phyloP scores from a whole-genome alignment of 2,329 filamentous ascomycete genomes.

The Aspergillus amoenus region DNA sequence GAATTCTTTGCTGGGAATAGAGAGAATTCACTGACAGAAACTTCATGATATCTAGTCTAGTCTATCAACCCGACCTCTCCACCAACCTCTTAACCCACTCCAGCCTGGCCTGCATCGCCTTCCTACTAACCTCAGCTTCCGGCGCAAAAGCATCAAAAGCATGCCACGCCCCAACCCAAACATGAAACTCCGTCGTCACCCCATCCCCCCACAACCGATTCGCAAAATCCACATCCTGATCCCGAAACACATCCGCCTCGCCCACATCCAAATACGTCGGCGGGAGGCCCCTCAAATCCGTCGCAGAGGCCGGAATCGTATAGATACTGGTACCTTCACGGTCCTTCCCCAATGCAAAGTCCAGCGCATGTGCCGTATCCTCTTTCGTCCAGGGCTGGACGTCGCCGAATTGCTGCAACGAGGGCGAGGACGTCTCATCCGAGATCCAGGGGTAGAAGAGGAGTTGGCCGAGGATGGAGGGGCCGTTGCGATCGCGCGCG shows the following conservation, averaged over 20 bases:
- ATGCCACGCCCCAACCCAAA: conserved; percentile 19
- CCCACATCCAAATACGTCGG: conserved; percentile 15
- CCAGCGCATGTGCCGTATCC: neutral
- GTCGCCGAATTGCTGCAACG: conserved; percentile 13
- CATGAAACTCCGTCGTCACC: conserved; percentile 10
- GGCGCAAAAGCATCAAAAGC: conserved; percentile 16
- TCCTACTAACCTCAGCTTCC: neutral
- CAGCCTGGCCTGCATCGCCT: neutral
- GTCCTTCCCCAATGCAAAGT: conserved; percentile 22
- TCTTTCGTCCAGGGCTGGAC: conserved; percentile 1
- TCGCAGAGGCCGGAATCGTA: conserved; percentile 7
- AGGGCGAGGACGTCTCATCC: conserved; percentile 10
- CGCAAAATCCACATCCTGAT: conserved; percentile 14
- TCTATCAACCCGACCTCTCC: neutral
- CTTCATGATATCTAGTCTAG: too few species aligned
- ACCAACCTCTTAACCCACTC: neutral
- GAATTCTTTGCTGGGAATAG: too few species aligned
- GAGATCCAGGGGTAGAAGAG: conserved; percentile 21
- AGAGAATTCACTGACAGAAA: too few species aligned
- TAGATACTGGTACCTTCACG: conserved; percentile 7
- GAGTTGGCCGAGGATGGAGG: conserved; percentile 18
- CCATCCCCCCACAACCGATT: conserved; percentile 7
- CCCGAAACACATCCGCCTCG: conserved; percentile 14
- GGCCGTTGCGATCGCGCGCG: conserved; percentile 18
- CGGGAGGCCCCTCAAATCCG: conserved; percentile 2